These are phyloP conservation scores for Exsudoporus floridanus DNA, from an alignment of 1,284 basidiomycete genomes.

Conservation along the genomic window DNA sequence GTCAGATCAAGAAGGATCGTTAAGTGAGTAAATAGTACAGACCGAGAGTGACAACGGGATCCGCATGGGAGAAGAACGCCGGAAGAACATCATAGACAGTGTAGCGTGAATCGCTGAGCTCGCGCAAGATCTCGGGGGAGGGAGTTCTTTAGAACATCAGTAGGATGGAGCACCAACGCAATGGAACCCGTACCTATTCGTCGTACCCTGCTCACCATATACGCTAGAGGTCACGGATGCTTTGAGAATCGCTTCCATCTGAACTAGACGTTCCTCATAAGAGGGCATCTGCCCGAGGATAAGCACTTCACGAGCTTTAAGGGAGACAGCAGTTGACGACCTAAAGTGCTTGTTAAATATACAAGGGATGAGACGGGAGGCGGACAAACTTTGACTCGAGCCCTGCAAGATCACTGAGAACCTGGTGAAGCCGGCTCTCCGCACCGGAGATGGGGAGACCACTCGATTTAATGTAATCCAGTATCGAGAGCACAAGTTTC, in stretches of 20 bases:
- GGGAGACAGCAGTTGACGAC: slow-evolving; percentile 83
- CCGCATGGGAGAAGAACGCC: slow-evolving; percentile 88
- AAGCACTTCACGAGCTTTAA: slow-evolving; percentile 97
- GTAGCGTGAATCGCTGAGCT: slow-evolving; percentile 94
- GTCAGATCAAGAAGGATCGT: slow-evolving; percentile 6
- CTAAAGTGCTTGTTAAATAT: slow-evolving; percentile 38
- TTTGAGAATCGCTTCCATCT: slow-evolving; percentile 95
- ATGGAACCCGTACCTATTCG: slow-evolving; percentile 49
- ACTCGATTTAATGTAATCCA: slow-evolving; percentile 86
- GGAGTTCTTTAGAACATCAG: slow-evolving; percentile 54
- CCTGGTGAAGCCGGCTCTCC: slow-evolving; percentile 67
- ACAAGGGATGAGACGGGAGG: background rate
- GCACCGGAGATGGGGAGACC: slow-evolving; percentile 71
- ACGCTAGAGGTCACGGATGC: slow-evolving; percentile 82
- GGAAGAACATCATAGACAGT: slow-evolving; percentile 97
- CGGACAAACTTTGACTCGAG: slow-evolving; percentile 80
- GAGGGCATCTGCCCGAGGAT: slow-evolving; percentile 96
- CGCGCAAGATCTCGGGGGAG: slow-evolving; percentile 83
- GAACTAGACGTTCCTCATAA: slow-evolving; percentile 88
- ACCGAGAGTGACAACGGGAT: slow-evolving; percentile 85
- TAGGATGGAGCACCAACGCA: background rate
- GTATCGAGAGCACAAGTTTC: slow-evolving; percentile 80
- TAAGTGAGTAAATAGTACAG: slow-evolving; percentile 24
- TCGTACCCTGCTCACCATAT: slow-evolving; percentile 83
- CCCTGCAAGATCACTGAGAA: slow-evolving; percentile 77